These are phyloP conservation scores for Pachysandra terminalis DNA, from an alignment of 164 flowering plant genomes.

Conservation along the genomic window DNA sequence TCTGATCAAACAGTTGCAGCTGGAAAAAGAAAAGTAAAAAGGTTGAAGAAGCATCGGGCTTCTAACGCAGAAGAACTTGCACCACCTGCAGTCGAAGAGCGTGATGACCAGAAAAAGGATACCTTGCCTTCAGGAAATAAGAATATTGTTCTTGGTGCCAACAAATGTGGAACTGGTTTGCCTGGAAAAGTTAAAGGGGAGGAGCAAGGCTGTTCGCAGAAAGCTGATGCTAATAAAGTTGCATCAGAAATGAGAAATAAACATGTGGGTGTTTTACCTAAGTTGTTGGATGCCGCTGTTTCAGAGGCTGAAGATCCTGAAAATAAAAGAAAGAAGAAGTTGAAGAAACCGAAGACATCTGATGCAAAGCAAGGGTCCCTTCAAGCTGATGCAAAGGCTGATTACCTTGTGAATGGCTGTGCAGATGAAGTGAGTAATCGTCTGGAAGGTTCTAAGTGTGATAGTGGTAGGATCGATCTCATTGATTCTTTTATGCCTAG, in stretches of 20 bases:
- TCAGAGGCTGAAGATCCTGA: constrained; percentile 16
- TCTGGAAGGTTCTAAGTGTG: constrained; percentile 13
- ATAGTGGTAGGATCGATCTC: constrained; percentile 24
- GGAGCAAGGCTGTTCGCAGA: constrained; percentile 1
- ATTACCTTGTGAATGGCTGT: constrained; percentile 7
- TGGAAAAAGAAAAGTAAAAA: too few species aligned
- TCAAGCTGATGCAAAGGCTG: constrained; percentile 5
- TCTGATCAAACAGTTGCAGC: too few species aligned
- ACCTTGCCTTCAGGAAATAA: constrained; percentile 4
- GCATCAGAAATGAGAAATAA: constrained; percentile 10
- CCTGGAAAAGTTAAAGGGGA: constrained; percentile 1
- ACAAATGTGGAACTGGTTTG: constrained; percentile 1
- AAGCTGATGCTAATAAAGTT: constrained; percentile 11
- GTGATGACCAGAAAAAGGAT: constrained; percentile 1
- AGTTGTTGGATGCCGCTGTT: constrained; percentile 16
- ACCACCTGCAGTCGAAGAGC: constrained; percentile 5
- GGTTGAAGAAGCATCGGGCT: constrained; percentile 4
- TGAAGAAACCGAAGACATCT: constrained; percentile 24
- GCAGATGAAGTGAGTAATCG: constrained; percentile 12
- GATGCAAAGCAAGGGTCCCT: constrained; percentile 10
- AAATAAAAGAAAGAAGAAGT: constrained; percentile 29
- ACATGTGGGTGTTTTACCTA: constrained; percentile 15
- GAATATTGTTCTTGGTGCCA: constrained; percentile 1
- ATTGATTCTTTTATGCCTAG: constrained; percentile 29
- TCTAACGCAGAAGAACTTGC: constrained; percentile 6